Evolutionary conservation across 2,329 filamentous ascomycete genomes (phyloP), one percentile per base, ranked within the genome.

Genomic region (Alternaria conjuncta): DNA sequence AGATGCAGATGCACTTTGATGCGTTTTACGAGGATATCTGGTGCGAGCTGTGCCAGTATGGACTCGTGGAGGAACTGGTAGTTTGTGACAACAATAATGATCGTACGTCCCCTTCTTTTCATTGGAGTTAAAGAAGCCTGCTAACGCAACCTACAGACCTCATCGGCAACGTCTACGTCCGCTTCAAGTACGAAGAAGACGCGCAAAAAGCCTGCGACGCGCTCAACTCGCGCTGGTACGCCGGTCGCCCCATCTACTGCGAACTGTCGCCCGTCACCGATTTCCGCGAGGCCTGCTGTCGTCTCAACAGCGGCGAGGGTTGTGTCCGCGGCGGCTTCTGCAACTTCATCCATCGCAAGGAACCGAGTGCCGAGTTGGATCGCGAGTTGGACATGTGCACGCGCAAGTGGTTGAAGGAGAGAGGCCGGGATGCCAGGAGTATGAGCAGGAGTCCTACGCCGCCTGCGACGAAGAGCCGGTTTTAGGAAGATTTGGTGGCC

Each of bases 31-130:
- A 99, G 85, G 96, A 99, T 81, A 94, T 99, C 71, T 99, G 96
- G 95, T 98, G 95, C 84, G 96, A 99, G 88, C 93, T 99, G 86
- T 98, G 96, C 90, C 72, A 97, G 84, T 99, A 96, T 81, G 96
- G 96, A 72, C 93, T 98, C 83, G 87, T 98, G 36, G 96, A 99
- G 84, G 96, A 99, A 84, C 88, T 99, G 12, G 96, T 99, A 12
- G 95, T 99, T 3, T 99, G 96, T 83, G 96, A 99, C 84, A 99
- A 99, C 83, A 98, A 98, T 83, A 99, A 99, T 83, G 96, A 99
- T 80, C 95, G 90, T 92, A 13, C 10, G 30, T 36, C 20, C 55
- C 26, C 23, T 25, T 25, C 23, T 25, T 25, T 25, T 25, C 23
- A 2, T 25, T 25, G 2, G 23, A 25, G 23, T 25, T 25, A 8